Base-by-base conservation (phyloP, 345 rosid genomes). In the Hirschfeldia incana region DNA sequence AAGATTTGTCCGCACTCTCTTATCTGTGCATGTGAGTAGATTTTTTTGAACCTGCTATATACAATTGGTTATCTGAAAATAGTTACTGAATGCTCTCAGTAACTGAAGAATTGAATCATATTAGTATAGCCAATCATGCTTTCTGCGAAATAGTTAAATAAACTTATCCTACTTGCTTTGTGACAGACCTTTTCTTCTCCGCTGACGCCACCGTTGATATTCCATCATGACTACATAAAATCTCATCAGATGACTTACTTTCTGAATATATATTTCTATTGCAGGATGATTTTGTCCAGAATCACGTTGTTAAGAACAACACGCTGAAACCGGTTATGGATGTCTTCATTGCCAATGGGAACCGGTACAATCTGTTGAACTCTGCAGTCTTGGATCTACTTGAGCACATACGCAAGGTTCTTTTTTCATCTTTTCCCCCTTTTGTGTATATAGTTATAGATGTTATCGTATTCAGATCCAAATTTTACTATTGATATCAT, bases 331-430 rank as follows among this genome's bases (percentile, higher is more conserved):
- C 98, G 59, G 80, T 96, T 73, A 76, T 92, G 44, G 94, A 92
- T 85, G 97, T 88, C 78, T 96, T 96, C 82, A 87, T 92, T 76
- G 86, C 84, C 53, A 96, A 96, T 76, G 98, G 99, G 12, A 84
- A 86, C 81, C 97, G 97, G 27, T 96, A 93, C 84, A 92, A 96
- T 83, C 82, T 96, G 77, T 88, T 96, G 70, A 92, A 96, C 76
- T 96, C 99, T 71, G 92, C 94, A 42, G 88, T 96, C 73, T 78
- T 96, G 76, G 99, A 96, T 70, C 95, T 93, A 78, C 87, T 96
- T 76, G 99, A 96, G 86, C 87, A 84, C 82, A 93, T 96, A 74
- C 87, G 92, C 78, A 96, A 92, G 98, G 99, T 95, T 72, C 67
- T 30, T 71, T 70, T 80, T 39, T 78, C 42, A 67, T 37, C 83